These are phyloP conservation scores for Plectranthus barbatus DNA, from an alignment of 257 asterid genomes.

Conservation along the genomic window DNA sequence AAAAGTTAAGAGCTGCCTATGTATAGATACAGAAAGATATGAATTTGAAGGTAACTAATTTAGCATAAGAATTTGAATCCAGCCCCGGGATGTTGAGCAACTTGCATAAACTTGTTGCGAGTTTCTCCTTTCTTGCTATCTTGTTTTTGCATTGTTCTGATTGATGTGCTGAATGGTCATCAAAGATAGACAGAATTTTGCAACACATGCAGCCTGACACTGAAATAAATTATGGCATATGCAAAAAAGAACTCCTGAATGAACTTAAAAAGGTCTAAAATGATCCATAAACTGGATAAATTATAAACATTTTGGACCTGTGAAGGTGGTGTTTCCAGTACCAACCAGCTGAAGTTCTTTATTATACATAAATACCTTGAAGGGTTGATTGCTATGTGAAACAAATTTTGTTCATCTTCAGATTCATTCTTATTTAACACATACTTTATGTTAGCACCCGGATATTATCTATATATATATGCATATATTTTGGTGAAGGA, in stretches of 20 bases:
- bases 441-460: background rate
- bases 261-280: background rate
- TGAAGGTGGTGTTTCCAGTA: background rate
- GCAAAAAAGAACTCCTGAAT: background rate
- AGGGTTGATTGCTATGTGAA: background rate
- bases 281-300: background rate
- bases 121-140: background rate
- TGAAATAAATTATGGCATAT: background rate
- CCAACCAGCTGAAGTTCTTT: background rate
- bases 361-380: background rate
- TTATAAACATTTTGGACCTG: background rate
- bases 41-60: no score
- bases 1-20: no score
- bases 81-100: no score
- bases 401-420: no score
- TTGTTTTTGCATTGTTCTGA: background rate
- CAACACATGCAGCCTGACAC: background rate
- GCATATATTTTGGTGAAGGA: background rate
- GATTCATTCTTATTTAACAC: no score
- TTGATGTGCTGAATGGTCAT: background rate
- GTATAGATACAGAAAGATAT: no score
- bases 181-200: background rate
- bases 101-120: no score
- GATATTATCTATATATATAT: no score
- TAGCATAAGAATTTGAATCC: no score